A percentile compares a stretch with the other conserved stretches of the same genome.
Conservation (phyloP, 805 yeast genomes). For the Ogataea methanolica region DNA sequence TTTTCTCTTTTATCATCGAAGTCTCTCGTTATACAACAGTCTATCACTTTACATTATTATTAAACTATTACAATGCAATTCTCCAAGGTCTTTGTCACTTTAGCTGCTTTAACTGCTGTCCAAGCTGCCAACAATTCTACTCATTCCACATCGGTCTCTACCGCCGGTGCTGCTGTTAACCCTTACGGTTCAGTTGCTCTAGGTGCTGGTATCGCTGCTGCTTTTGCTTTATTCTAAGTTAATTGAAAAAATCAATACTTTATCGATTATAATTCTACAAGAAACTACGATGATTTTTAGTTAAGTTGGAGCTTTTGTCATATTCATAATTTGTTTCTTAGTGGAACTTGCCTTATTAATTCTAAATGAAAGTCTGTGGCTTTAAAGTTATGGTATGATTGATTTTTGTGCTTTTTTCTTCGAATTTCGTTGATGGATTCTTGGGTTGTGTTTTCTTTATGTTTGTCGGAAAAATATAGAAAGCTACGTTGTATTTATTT, state of each 20-base stretch:
- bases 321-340: neutral
- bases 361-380: neutral
- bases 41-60: too few species aligned
- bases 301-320: neutral
- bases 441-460: neutral
- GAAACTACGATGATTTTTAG: neutral
- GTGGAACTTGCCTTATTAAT: neutral
- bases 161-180: conserved; percentile 37
- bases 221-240: conserved; percentile 45
- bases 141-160: conserved; percentile 41
- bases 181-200: conserved; percentile 62
- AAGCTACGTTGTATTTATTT: conserved; percentile 1
- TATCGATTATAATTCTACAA: neutral
- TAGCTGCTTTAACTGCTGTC: conserved; percentile 67
- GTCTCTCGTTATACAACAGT: too few species aligned
- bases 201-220: conserved; percentile 85
- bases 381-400: neutral
- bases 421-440: neutral
- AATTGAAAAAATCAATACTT: neutral
- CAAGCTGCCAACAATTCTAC: conserved; percentile 53
- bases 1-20: neutral
- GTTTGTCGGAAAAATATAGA: neutral
- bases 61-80: conserved; percentile 50
- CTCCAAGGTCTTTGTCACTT: conserved; percentile 61
- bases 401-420: neutral